Base-by-base conservation (phyloP, 257 asterid genomes). In the Solanum boliviense region DNA sequence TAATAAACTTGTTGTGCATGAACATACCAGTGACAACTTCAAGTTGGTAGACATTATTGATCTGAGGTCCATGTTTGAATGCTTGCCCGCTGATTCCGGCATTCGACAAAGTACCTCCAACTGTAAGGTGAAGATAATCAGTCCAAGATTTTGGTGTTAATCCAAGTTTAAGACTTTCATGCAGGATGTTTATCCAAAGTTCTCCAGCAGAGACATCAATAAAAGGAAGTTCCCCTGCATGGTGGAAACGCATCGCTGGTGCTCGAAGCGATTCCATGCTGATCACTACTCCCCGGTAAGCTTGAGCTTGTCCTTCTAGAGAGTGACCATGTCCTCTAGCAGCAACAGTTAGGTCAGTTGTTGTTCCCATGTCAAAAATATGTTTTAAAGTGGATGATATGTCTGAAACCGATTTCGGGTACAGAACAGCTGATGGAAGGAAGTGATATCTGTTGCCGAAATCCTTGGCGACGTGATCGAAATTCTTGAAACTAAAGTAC, bases 11-110 rank as follows among this genome's bases (percentile, higher is more conserved):
- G 34, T 13, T 87, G 25, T 39, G 58, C 60, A 71, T 44, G 60
- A 72, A 79, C 76, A 18, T 87, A 91, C 99, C 98, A 89, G 99
- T 97, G 91, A 97, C 98, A 90, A 97, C 98, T 83, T 96, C 95
- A 25, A 97, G 92, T 86, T 92, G 98, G 90, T 93, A 90, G 84
- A 97, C 99, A 88, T 97, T 97, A 89, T 92, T 91, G 90, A 96
- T 97, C 92, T 96, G 99, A 12, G 99, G 99, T 10, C 99, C 99
- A 84, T 97, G 95, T 79, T 65, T 82, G 91, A 97, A 96, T 13
- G 99, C 99, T 88, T 97, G 99, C 39, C 99, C 99, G 39, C 99
- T 97, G 81, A 97, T 92, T 72, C 99, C 99, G 8, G 96, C 99
- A 83, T 96, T 94, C 7, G 99, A 97, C 87, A 96, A 86, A 38